Evolutionary conservation across 306 rosid species (phyloP).

Genomic region (Benincasa hispida): DNA sequence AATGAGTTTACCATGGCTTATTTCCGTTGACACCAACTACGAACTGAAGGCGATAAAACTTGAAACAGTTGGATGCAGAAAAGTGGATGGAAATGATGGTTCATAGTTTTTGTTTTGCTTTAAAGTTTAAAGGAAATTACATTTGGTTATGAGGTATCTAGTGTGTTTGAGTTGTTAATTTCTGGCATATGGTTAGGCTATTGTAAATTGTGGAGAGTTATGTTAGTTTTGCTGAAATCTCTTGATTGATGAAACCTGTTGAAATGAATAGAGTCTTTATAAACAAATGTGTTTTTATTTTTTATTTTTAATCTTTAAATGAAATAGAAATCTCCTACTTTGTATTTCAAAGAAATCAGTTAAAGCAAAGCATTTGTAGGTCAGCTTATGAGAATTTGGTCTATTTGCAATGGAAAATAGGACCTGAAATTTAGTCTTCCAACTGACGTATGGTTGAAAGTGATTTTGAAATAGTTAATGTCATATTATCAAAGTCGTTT

Average conservation of each 20-base stretch:
- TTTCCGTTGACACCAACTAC: neutral
- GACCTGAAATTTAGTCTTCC: no score
- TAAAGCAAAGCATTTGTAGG: no score
- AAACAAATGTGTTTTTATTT: neutral
- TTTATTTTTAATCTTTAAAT: neutral
- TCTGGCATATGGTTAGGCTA: neutral
- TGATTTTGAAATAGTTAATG: no score
- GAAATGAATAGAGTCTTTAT: neutral
- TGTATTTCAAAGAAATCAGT: no score
- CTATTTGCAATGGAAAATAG: no score
- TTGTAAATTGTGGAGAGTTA: neutral
- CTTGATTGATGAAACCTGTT: neutral
- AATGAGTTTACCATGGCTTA: neutral
- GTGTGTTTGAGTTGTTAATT: neutral
- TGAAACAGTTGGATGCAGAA: neutral
- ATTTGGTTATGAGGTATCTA: neutral
- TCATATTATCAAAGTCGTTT: no score
- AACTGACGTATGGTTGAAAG: no score
- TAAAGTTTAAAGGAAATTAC: neutral
- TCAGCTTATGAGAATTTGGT: no score
- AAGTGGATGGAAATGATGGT: neutral
- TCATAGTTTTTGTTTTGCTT: neutral
- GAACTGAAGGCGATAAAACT: neutral
- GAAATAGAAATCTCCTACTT: neutral
- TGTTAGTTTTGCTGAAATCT: neutral